These are phyloP conservation scores for Tylopilus sp. DNA, from an alignment of 768 basidiomycete genomes.

Conservation along the genomic window DNA sequence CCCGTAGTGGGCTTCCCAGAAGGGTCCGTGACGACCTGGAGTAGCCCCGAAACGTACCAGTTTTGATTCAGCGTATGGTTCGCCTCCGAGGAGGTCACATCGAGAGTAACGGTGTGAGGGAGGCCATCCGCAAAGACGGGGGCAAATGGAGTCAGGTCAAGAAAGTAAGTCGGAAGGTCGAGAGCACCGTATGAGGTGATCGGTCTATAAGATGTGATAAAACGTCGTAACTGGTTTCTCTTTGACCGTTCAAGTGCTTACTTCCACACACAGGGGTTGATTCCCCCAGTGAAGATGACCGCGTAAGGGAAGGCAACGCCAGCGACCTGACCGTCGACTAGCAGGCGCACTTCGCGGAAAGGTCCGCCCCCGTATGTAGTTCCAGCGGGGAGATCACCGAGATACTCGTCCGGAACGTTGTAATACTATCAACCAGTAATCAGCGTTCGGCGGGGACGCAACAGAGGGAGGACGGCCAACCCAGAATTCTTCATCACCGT, in stretches of 20 bases:
- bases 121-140: slow-evolving; percentile 64
- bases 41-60: slow-evolving; percentile 70
- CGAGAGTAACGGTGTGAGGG: slow-evolving; percentile 68
- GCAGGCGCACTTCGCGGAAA: slow-evolving; percentile 59
- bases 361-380: slow-evolving; percentile 48
- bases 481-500: slow-evolving; percentile 74
- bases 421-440: slow-evolving; percentile 47
- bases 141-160: slow-evolving; percentile 77
- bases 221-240: not conserved
- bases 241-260: slow-evolving; percentile 23
- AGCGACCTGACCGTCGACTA: slow-evolving; percentile 54
- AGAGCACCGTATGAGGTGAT: slow-evolving; percentile 75
- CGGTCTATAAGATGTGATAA: slow-evolving; percentile 39
- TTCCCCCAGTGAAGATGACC: slow-evolving; percentile 72
- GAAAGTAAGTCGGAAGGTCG: slow-evolving; percentile 72
- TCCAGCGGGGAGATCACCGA: slow-evolving; percentile 49
- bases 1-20: slow-evolving; percentile 67
- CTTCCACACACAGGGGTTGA: slow-evolving; percentile 70
- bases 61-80: slow-evolving; percentile 67
- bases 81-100: slow-evolving; percentile 67
- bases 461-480: slow-evolving; percentile 34
- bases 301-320: slow-evolving; percentile 57
- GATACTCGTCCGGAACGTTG: slow-evolving; percentile 60
- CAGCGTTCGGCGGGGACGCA: not conserved
- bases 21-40: slow-evolving; percentile 67